Evolutionary conservation across 306 rosid genomes (phyloP), one percentile per base, ranked within the genome.

Genomic region (Sophora flavescens): DNA sequence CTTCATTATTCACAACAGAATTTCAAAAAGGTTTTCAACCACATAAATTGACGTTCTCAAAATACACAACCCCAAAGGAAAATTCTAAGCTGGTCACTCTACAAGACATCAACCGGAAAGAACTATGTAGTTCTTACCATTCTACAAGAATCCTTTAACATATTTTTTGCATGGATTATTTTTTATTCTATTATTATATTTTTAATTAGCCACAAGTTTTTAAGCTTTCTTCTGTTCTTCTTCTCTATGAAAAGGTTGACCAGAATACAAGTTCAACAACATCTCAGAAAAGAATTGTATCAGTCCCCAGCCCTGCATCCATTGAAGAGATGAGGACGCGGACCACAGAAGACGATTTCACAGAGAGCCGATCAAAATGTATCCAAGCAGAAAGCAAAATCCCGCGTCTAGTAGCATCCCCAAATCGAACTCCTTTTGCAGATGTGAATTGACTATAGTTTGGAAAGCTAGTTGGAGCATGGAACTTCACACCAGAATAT

Each of bases 311-410:
- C 74, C 69, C 66, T 74, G 82, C 76, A 70, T 81, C 90, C 45
- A 83, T 91, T 11, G 96, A 93, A 74, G 88, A 93, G 80, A 88
- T 93, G 97, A 88, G 96, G 82, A 84, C 91, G 44, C 68, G 54
- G 36, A 78, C 82, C 48, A 52, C 61, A 42, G 95, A 87, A 86
- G 85, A 75, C 45, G 39, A 65, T 39, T 52, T 22, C 48, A n/a
- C 80, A 3, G 86, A 75, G 57, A 78, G 75, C 52, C 77, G 33
- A 33, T 70, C 38, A 13, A 87, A 86, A 82, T 58, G 75, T 85
- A 57, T 64, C 8, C 74, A 68, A 38, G 56, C 38, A 17, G 96
- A 87, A 59, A 85, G 85, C 80, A 93, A 88, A 79, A 84, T 83
- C 45, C 85, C 74, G 12, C 76, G 47, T 78, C 86, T 59, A 8